phyloP scores from a whole-genome alignment of 2,329 filamentous ascomycete species.

The Trichoderma simmonsii region DNA sequence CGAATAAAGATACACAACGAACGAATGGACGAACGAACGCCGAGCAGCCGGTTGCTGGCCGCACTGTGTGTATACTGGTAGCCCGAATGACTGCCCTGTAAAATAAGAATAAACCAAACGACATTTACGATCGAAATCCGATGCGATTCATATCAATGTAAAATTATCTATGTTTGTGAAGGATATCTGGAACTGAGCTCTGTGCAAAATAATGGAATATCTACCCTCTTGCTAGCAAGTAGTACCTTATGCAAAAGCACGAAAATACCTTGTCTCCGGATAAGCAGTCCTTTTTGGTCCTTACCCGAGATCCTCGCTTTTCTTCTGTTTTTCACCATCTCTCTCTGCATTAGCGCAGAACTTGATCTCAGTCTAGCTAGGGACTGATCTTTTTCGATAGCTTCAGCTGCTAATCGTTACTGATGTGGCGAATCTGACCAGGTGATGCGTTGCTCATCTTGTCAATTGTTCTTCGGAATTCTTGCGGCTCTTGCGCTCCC shows the following conservation, averaged over 20 bases:
- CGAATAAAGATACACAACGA: background rate
- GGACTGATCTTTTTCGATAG: background rate
- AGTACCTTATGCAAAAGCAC: background rate
- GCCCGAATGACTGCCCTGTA: slow-evolving; percentile 14
- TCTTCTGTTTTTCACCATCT: background rate
- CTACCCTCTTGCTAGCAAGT: background rate
- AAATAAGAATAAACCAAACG: slow-evolving; percentile 13
- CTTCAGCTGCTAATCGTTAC: background rate
- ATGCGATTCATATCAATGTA: slow-evolving; percentile 5
- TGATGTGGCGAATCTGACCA: background rate
- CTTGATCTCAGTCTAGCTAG: background rate
- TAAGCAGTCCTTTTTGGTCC: background rate
- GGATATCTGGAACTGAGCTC: background rate
- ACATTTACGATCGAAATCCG: slow-evolving; percentile 9
- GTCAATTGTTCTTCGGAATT: background rate
- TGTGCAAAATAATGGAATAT: background rate
- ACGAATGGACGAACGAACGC: slow-evolving; percentile 16
- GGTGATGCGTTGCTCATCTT: background rate
- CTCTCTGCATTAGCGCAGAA: background rate
- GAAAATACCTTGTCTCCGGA: background rate
- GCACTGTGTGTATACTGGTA: background rate
- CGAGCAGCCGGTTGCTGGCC: background rate
- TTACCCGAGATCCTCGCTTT: background rate
- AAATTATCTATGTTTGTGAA: background rate
- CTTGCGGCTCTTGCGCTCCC: background rate